Conservation (phyloP, 371 early-diverging fungal genomes). For the Batkoa obscura region DNA sequence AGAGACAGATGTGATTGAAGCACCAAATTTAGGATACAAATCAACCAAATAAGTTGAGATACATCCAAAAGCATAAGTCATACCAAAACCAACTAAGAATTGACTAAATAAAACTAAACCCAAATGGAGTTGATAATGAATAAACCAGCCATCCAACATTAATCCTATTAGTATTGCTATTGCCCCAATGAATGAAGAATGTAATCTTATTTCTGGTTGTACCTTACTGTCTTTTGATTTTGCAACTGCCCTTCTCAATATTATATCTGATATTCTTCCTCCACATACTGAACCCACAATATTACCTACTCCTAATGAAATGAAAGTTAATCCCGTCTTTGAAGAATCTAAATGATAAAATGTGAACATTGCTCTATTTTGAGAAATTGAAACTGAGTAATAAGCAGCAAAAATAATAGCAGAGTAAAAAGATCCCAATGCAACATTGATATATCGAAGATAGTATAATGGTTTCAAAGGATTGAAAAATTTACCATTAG, state of each 20-base stretch:
- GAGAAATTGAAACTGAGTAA: constrained; percentile 21
- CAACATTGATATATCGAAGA: constrained; percentile 20
- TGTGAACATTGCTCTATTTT: constrained; percentile 14
- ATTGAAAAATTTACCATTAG: constrained; percentile 1
- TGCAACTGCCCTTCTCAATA: background rate
- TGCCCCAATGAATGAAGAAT: constrained; percentile 21
- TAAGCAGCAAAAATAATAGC: constrained; percentile 29
- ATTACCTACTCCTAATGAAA: constrained; percentile 23
- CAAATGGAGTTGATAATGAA: constrained; percentile 11
- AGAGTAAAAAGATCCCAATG: constrained; percentile 23
- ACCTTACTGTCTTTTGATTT: background rate
- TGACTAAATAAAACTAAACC: background rate
- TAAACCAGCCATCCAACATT: constrained; percentile 23
- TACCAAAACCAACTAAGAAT: background rate
- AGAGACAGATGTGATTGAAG: constrained; percentile 4
- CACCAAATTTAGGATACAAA: background rate
- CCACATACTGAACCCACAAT: constrained; percentile 21
- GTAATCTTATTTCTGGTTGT: constrained; percentile 14
- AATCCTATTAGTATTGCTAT: constrained; percentile 16
- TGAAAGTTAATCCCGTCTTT: constrained; percentile 20
- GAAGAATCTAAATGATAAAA: constrained; percentile 16
- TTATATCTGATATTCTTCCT: constrained; percentile 18
- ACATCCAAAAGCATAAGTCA: background rate
- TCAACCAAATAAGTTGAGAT: constrained; percentile 6
- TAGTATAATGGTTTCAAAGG: constrained; percentile 18